Evolutionary conservation across 129 eudicot genomes (phyloP).

Genomic region (Centaurea solstitialis): DNA sequence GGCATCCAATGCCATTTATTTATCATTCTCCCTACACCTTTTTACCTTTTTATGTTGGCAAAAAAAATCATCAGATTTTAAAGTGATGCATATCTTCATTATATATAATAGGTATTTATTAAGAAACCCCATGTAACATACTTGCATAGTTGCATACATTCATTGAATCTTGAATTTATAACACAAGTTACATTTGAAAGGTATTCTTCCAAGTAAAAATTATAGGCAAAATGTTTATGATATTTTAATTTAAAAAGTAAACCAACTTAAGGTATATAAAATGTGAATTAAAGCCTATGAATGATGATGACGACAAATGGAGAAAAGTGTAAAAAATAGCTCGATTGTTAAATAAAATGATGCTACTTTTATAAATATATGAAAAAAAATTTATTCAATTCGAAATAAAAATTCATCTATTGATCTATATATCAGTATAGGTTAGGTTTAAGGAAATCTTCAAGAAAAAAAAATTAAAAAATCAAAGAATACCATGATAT

Average conservation of each 20-base stretch:
- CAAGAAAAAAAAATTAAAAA: too few species aligned
- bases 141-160: not conserved
- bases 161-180: not conserved
- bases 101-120: not conserved
- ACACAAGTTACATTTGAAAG: not conserved
- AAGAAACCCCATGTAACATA: not conserved
- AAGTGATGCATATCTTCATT: not conserved
- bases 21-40: conserved; percentile 34
- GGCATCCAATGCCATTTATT: conserved; percentile 42
- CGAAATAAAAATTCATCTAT: too few species aligned
- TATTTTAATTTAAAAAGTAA: too few species aligned
- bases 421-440: too few species aligned
- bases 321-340: not conserved
- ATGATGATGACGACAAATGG: too few species aligned
- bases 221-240: not conserved
- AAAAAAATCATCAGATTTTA: not conserved
- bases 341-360: not conserved
- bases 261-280: too few species aligned
- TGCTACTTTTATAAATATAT: too few species aligned
- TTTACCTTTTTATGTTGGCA: conserved; percentile 5
- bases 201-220: not conserved
- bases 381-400: too few species aligned
- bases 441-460: too few species aligned
- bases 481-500: too few species aligned
- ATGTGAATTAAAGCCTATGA: too few species aligned